phyloP scores from a whole-genome alignment of 176 grass and related monocot genomes.

The Aegilops sharonensis region DNA sequence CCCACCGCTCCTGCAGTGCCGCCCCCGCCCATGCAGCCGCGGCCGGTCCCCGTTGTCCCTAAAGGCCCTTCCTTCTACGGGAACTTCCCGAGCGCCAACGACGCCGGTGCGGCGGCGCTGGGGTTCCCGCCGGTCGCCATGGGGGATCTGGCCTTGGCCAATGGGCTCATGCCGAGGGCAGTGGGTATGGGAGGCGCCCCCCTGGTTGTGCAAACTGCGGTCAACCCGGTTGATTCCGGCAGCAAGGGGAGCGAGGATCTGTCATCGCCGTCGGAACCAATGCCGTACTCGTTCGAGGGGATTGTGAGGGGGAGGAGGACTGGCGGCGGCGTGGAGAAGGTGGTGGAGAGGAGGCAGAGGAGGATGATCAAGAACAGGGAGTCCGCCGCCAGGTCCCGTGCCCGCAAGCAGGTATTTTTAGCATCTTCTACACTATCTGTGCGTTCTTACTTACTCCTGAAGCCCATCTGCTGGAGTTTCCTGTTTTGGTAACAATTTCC shows the following conservation, averaged over 20 bases:
- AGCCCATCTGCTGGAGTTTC: not conserved
- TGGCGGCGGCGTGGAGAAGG: conserved; percentile 63
- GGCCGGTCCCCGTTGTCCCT: conserved; percentile 36
- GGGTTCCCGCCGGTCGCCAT: conserved; percentile 47
- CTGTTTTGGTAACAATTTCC: conserved; percentile 25
- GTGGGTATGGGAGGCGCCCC: conserved; percentile 36
- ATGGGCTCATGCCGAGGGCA: conserved; percentile 41
- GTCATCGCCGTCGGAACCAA: conserved; percentile 53
- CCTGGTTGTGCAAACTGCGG: conserved; percentile 21
- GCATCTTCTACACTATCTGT: conserved; percentile 13
- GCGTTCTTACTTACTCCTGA: conserved; percentile 1
- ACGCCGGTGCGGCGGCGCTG: conserved; percentile 10
- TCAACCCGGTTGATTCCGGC: conserved; percentile 32
- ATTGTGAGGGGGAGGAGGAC: conserved; percentile 53
- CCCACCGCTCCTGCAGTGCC: not conserved
- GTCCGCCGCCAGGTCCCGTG: conserved; percentile 71
- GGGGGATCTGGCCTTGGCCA: conserved; percentile 35
- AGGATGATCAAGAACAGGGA: conserved; percentile 99
- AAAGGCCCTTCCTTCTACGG: conserved; percentile 46
- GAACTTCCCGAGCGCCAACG: conserved; percentile 39
- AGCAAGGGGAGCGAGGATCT: conserved; percentile 59
- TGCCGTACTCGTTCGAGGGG: conserved; percentile 59
- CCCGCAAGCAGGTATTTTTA: conserved; percentile 71
- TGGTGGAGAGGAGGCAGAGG: conserved; percentile 85
- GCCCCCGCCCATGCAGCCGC: conserved; percentile 23